Conservation (phyloP, 306 rosid genomes). For the Ziziphus jujuba region DNA sequence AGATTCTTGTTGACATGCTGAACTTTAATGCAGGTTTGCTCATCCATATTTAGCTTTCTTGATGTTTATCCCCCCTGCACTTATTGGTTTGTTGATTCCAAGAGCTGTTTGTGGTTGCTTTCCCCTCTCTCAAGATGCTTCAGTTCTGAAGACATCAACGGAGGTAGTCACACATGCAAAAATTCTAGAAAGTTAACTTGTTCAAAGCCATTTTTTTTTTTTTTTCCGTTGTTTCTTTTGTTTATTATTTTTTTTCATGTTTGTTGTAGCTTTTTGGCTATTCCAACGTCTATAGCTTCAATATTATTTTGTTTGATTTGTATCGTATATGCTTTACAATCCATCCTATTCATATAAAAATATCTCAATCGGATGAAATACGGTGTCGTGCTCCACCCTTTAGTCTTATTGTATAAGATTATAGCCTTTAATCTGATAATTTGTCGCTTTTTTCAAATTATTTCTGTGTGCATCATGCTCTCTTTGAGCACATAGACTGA, state of each 20-base stretch:
- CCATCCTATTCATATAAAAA: neutral
- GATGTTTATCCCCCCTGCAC: constrained; percentile 86
- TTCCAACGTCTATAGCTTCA: neutral
- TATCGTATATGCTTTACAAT: neutral
- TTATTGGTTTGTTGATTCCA: constrained; percentile 80
- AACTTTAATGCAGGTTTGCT: constrained; percentile 71
- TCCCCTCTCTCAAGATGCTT: constrained; percentile 65
- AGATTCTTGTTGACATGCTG: constrained; percentile 30
- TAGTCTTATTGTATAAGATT: too few relatives aligned
- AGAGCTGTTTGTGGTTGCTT: constrained; percentile 60
- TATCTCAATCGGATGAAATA: neutral
- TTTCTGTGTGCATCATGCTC: too few relatives aligned
- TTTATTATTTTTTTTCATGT: neutral
- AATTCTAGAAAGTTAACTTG: neutral
- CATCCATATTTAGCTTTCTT: constrained; percentile 85
- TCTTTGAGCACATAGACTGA: too few relatives aligned
- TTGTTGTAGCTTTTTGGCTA: neutral
- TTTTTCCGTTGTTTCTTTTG: neutral
- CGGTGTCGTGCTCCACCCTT: neutral
- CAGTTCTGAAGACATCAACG: constrained; percentile 50
- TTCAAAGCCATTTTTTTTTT: neutral
- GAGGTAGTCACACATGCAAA: constrained; percentile 50
- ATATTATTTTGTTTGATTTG: neutral
- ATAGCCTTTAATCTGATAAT: too few relatives aligned
- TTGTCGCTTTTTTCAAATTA: too few relatives aligned